These are phyloP conservation scores for Spizellomyces punctatus DNA, from an alignment of 192 early-diverging fungal species.

Conservation along the genomic window DNA sequence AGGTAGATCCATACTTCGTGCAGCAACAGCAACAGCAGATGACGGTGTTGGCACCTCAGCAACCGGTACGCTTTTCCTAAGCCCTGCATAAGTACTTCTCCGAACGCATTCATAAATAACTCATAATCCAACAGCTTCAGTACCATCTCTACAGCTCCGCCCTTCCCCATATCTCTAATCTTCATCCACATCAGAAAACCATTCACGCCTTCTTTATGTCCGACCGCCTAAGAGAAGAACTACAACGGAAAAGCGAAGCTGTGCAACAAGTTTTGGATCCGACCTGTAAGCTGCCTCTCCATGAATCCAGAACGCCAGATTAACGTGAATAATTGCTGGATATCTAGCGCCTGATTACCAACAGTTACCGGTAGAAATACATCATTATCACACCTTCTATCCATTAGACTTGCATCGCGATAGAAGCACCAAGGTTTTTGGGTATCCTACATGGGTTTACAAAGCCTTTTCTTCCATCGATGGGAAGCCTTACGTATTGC, in stretches of 20 bases:
- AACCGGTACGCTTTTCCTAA: too few relatives aligned
- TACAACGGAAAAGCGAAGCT: conserved; percentile 73
- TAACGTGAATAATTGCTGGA: not conserved
- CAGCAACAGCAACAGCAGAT: too few relatives aligned
- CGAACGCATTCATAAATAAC: too few relatives aligned
- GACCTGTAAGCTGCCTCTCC: conserved; percentile 27
- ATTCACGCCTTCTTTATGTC: conserved; percentile 85
- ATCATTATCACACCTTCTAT: conserved; percentile 77
- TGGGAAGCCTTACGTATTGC: conserved; percentile 80
- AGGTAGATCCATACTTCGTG: too few relatives aligned
- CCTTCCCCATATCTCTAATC: conserved; percentile 69
- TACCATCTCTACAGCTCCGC: conserved; percentile 79
- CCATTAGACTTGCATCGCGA: conserved; percentile 55
- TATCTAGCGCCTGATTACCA: conserved; percentile 35
- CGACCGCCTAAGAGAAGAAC: conserved; percentile 78
- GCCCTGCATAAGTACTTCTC: too few relatives aligned
- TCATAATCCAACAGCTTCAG: conserved; percentile 56
- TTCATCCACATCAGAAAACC: conserved; percentile 74
- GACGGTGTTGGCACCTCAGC: too few relatives aligned
- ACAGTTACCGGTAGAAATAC: conserved; percentile 62
- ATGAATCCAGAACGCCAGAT: too few relatives aligned
- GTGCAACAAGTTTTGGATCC: conserved; percentile 43
- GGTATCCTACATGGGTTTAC: conserved; percentile 76
- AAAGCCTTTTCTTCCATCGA: conserved; percentile 83
- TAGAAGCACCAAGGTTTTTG: conserved; percentile 57